phyloP scores from a whole-genome alignment of 2,329 filamentous ascomycete genomes.

The Fusarium sp. region DNA sequence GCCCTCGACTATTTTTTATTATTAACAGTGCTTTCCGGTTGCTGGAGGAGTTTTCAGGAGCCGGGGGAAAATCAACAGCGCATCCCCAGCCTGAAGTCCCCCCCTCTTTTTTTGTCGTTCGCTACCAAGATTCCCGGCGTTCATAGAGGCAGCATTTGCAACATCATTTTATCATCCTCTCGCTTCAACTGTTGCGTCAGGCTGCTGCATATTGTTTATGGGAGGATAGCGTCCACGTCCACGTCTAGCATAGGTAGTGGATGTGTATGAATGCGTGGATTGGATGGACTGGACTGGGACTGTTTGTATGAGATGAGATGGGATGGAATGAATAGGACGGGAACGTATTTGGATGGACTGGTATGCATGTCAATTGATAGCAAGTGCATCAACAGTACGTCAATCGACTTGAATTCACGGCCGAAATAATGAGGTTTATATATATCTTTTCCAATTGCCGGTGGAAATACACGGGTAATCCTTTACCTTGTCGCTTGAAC shows the following conservation, averaged over 20 bases:
- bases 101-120: slow-evolving; percentile 29
- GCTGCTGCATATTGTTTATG: slow-evolving; percentile 25
- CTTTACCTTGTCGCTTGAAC: slow-evolving; percentile 5
- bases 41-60: slow-evolving; percentile 20
- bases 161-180: slow-evolving; percentile 24
- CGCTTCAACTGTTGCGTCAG: slow-evolving; percentile 6
- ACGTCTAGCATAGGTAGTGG: slow-evolving; percentile 8
- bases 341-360: slow-evolving; percentile 16
- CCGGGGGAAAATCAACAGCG: not conserved
- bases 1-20: not conserved
- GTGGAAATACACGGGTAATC: slow-evolving; percentile 28
- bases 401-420: slow-evolving; percentile 18
- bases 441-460: slow-evolving; percentile 30
- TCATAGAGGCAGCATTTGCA: slow-evolving; percentile 38
- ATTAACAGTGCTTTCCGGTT: slow-evolving; percentile 11
- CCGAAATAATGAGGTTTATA: slow-evolving; percentile 23
- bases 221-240: slow-evolving; percentile 8
- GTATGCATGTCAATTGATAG: slow-evolving; percentile 22
- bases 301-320: slow-evolving; percentile 2
- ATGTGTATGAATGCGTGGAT: slow-evolving; percentile 3
- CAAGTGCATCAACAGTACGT: slow-evolving; percentile 22
- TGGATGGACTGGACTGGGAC: slow-evolving; percentile 3
- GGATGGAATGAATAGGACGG: slow-evolving; percentile 7
- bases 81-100: not conserved
- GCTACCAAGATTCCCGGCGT: slow-evolving; percentile 38